phyloP scores from a whole-genome alignment of 2,329 filamentous ascomycete species.

The Aspergillus tamarii region DNA sequence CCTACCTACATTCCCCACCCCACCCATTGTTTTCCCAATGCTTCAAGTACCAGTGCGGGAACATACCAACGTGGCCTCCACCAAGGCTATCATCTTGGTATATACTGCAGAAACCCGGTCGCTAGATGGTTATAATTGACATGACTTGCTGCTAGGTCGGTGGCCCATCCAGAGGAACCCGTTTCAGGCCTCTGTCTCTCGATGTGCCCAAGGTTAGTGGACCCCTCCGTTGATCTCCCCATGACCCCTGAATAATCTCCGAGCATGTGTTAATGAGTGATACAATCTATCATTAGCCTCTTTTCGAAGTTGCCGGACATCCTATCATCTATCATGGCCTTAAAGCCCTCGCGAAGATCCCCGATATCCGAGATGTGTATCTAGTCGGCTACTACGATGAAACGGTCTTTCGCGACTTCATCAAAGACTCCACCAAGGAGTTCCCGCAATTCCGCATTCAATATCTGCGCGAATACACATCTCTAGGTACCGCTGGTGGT shows the following conservation, averaged over 20 bases:
- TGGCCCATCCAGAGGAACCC: slow-evolving; percentile 90
- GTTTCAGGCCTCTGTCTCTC: slow-evolving; percentile 91
- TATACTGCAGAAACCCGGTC: slow-evolving; percentile 28
- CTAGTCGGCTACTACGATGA: slow-evolving; percentile 99
- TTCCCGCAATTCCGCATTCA: slow-evolving; percentile 89
- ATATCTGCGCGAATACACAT: slow-evolving; percentile 97
- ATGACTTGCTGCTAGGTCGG: slow-evolving; percentile 69
- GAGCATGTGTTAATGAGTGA: slow-evolving; percentile 1
- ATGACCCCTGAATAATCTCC: slow-evolving; percentile 6
- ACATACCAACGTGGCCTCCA: slow-evolving; percentile 58
- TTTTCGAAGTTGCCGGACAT: slow-evolving; percentile 97
- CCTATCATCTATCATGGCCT: slow-evolving; percentile 98
- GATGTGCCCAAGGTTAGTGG: slow-evolving; percentile 85
- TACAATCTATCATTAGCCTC: slow-evolving; percentile 62
- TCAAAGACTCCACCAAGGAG: slow-evolving; percentile 82
- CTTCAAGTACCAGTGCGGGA: slow-evolving; percentile 51
- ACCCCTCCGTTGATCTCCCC: slow-evolving; percentile 14
- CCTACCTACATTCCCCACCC: slow-evolving; percentile 10
- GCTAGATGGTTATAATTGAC: slow-evolving; percentile 18
- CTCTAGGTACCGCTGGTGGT: slow-evolving; percentile 91
- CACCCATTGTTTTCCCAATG: slow-evolving; percentile 35
- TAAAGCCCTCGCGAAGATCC: slow-evolving; percentile 85
- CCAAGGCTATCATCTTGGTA: slow-evolving; percentile 95
- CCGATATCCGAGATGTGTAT: slow-evolving; percentile 92
- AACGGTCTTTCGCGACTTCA: slow-evolving; percentile 94